Base-by-base conservation (phyloP, 805 yeast genomes). In the Kodamaea laetipori region DNA sequence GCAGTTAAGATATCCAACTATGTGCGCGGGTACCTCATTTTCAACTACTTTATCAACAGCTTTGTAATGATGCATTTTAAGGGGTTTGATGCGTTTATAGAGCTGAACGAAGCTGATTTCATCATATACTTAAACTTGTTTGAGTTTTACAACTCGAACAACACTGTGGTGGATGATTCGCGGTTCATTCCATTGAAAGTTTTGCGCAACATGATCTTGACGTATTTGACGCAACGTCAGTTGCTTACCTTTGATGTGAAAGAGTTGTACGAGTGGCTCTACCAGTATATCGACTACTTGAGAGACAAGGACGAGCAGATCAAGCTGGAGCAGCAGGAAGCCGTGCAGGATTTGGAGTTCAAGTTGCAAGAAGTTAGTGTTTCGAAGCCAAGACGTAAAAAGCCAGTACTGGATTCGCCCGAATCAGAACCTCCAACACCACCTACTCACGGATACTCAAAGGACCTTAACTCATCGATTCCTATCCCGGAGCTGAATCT, bases 21-120 rank as follows among this genome's bases (percentile, higher is more conserved):
- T 50, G 58, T 68, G 24, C 60, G 60, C 44, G 72, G 74, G 4
- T 71, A 60, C 53, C 55, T 71, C 44, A 64, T 71, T 25, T 67
- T 70, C 57, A 68, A 66, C 52, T 71, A 70, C 50, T 70, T 67
- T 49, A 66, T 71, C 36, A 71, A 67, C 48, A 65, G 69, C 45
- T 67, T 68, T 46, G 63, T 71, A 39, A 67, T 71, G 70, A 41
- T 68, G 37, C 71, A 70, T 47, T 71, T 67, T 55, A 57, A 62
- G 41, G 76, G 76, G 4, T 71, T 71, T 45, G 70, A 65, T 47
- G 53, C 56, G 34, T 71, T 71, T 45, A 66, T 71, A 36, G 66
- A 62, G 41, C 51, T 58, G 10, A 60, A 56, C 41, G 69, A 62
- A 43, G 58, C 55, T 37, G 76, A 71, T 50, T 71, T 71, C 49